phyloP scores from a whole-genome alignment of 2,329 filamentous ascomycete genomes.

The Nigrospora oryzae region DNA sequence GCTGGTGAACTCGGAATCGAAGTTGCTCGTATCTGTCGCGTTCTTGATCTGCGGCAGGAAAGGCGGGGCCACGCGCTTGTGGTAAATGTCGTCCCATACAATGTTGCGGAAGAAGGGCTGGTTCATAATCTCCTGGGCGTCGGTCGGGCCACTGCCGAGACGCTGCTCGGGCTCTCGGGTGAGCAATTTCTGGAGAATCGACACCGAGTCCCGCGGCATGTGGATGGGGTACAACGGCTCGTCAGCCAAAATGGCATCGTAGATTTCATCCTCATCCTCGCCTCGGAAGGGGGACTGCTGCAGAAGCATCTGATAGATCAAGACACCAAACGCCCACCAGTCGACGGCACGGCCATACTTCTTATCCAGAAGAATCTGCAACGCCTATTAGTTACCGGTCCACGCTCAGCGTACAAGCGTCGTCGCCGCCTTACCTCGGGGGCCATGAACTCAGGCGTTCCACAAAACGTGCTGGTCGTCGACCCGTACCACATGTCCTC shows the following conservation, averaged over 20 bases:
- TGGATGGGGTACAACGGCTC: conserved; percentile 97
- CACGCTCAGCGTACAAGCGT: neutral
- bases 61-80: conserved; percentile 84
- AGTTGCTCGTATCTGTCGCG: conserved; percentile 98
- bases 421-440: conserved; percentile 61
- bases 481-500: conserved; percentile 99
- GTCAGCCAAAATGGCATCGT: conserved; percentile 95
- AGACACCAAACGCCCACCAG: conserved; percentile 98
- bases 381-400: conserved; percentile 17
- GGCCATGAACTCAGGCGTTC: conserved; percentile 99
- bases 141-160: conserved; percentile 87
- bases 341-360: conserved; percentile 96
- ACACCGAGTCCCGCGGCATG: conserved; percentile 96
- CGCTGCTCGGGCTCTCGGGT: conserved; percentile 91
- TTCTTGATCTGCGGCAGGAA: conserved; percentile 87
- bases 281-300: conserved; percentile 98
- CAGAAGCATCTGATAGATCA: conserved; percentile 99
- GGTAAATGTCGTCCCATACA: conserved; percentile 97
- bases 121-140: conserved; percentile 97
- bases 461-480: conserved; percentile 95
- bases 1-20: conserved; percentile 96
- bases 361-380: conserved; percentile 88
- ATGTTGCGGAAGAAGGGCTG: conserved; percentile 97
- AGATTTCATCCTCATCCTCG: conserved; percentile 98
- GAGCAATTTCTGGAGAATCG: conserved; percentile 93